Conservation (phyloP, 257 asterid genomes). For the Solanum medicagineum region DNA sequence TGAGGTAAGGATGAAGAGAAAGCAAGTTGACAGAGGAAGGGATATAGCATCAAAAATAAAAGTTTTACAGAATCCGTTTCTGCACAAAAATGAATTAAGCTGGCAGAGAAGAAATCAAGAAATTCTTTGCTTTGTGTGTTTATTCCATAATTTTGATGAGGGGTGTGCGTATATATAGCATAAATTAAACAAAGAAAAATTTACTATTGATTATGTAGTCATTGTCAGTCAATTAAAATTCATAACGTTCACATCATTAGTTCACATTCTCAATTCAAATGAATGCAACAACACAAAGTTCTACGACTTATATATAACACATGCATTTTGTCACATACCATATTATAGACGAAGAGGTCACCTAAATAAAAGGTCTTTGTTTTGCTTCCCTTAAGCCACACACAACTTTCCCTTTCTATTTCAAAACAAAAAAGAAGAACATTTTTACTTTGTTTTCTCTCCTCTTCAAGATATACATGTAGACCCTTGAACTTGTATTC, state of each 20-base stretch:
- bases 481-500: no score
- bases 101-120: not conserved
- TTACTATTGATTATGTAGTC: not conserved
- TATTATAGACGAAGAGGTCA: not conserved
- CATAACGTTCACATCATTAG: no score
- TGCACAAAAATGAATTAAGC: not conserved
- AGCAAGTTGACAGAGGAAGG: not conserved
- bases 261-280: not conserved
- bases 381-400: no score
- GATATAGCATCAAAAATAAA: not conserved
- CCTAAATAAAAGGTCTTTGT: no score
- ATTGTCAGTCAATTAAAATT: no score
- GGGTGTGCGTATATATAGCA: not conserved
- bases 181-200: not conserved
- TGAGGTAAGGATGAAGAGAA: not conserved
- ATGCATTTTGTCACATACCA: not conserved
- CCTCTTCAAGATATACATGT: no score
- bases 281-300: not conserved
- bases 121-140: not conserved
- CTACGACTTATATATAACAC: not conserved
- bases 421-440: no score
- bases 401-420: no score
- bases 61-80: not conserved
- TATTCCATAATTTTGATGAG: not conserved
- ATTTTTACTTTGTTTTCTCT: no score